A percentile compares a stretch with the other conserved stretches of the same genome.
These are phyloP conservation scores for Begonia fuchsioides DNA, from an alignment of 306 rosid species.

Conservation along the genomic window DNA sequence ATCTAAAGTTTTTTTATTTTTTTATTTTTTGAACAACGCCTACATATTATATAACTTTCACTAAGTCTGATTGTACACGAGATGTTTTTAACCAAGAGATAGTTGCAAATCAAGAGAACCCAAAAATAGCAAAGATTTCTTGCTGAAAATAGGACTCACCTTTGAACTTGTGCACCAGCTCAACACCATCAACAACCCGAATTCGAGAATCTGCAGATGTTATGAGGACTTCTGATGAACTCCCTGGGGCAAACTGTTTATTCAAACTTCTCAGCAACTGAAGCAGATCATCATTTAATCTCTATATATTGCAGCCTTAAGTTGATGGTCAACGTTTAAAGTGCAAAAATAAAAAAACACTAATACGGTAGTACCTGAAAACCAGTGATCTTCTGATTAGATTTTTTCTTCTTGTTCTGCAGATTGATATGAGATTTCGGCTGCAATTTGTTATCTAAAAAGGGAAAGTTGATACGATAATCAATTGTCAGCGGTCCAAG, in stretches of 20 bases:
- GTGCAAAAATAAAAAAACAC: too few species aligned
- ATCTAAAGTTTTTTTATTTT: too few species aligned
- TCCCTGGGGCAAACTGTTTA: conserved; percentile 95
- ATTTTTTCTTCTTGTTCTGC: conserved; percentile 93
- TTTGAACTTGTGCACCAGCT: conserved; percentile 85
- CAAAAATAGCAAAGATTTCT: conserved; percentile 2
- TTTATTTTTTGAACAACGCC: too few species aligned
- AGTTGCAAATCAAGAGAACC: too few species aligned
- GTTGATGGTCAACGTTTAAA: background rate
- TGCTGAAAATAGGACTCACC: conserved; percentile 28
- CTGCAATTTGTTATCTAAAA: conserved; percentile 78
- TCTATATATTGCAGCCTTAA: too few species aligned
- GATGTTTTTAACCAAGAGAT: too few species aligned
- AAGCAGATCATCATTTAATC: too few species aligned
- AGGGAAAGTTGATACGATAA: conserved; percentile 4
- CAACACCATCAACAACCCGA: conserved; percentile 74
- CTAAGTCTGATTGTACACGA: too few species aligned
- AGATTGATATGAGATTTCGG: conserved; percentile 67
- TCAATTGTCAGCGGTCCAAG: too few species aligned
- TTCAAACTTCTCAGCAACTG: conserved; percentile 22
- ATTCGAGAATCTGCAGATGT: conserved; percentile 95
- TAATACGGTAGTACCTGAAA: conserved; percentile 59
- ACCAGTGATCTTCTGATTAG: conserved; percentile 87
- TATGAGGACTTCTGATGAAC: conserved; percentile 81
- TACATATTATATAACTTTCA: too few species aligned